A percentile compares a stretch with the other conserved stretches of the same genome.
These are phyloP conservation scores for Cyathus striatus DNA, from an alignment of 768 basidiomycete genomes.

Conservation along the genomic window DNA sequence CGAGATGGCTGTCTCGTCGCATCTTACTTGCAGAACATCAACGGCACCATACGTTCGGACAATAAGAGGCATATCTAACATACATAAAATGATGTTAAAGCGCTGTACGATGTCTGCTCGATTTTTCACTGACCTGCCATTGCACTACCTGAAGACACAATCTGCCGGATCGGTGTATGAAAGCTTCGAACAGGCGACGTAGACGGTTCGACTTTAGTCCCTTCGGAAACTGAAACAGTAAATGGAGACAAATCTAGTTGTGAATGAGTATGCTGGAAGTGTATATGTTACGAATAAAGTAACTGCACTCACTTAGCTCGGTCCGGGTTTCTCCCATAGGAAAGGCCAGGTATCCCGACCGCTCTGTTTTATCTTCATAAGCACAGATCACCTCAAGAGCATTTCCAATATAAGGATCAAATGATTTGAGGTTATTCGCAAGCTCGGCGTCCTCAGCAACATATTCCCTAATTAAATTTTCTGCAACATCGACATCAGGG, in stretches of 20 bases:
- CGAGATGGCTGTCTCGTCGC: too few species aligned
- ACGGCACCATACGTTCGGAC: conserved; percentile 46
- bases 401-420: conserved; percentile 58
- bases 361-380: conserved; percentile 12
- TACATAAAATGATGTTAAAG: background rate
- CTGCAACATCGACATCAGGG: conserved; percentile 70
- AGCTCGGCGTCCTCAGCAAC: conserved; percentile 40
- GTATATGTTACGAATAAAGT: background rate
- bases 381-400: conserved; percentile 37
- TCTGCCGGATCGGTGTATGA: conserved; percentile 65
- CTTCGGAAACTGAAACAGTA: conserved; percentile 15
- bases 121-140: conserved; percentile 1
- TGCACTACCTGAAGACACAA: too few species aligned
- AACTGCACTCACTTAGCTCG: conserved; percentile 51
- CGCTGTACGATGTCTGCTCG: background rate
- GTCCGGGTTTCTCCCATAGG: conserved; percentile 56
- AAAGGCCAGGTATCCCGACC: conserved; percentile 40
- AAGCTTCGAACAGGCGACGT: conserved; percentile 35
- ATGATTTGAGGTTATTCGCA: conserved; percentile 27
- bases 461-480: conserved; percentile 59
- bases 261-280: conserved; percentile 2
- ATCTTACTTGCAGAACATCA: too few species aligned
- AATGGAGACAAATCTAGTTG: conserved; percentile 46
- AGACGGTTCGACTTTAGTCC: conserved; percentile 31
- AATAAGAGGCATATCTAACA: conserved; percentile 8